Base-by-base conservation (phyloP, 306 rosid genomes). In the Carpinus fangiana region DNA sequence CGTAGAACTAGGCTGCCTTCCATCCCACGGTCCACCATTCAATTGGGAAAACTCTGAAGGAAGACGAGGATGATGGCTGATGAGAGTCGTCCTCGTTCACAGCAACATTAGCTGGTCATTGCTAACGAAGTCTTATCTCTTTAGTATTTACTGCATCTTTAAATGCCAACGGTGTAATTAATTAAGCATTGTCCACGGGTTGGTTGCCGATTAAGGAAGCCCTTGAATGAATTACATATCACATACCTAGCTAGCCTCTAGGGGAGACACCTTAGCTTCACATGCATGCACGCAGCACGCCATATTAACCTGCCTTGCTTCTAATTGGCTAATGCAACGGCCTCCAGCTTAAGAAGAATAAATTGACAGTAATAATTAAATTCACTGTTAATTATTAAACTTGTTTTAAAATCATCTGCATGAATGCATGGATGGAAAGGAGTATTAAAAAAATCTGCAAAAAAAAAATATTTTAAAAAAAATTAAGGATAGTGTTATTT, bases 1-100 rank as follows among this genome's bases (percentile, higher is more conserved):
- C 93, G 43, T 82, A 69, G 28, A 83, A 81, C 88, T 38, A 87
- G 85, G 81, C 73, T 71, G 3, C 73, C 45, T 41, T 41, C 45
- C 45, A 41, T 41, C 8, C 55, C 73, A 23, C 26, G 26, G 26
- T 23, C 26, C 26, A 72, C 54, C 82, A 78, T 71, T 75, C 38
- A 70, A 78, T 3, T 74, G 46, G 8, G 55, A 6, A 62, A 2
- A 21, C 31, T 20, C 0, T 12, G 85, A 64, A 38, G 43, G 59
- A 60, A 75, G 41, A n/a, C 65, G 76, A 51, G 60, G 70, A 61
- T 57, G 23, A 38, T 38, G 4, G 38, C 4, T 36, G 4, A 36
- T 36, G 41, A n/a, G 73, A 78, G 52, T 69, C 65, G 54, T 57
- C 38, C 6, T 5, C 6, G 8, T 41, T 1, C 45, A 41, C 5